Evolutionary conservation across 768 basidiomycete genomes (phyloP).

Genomic region (Cystobasidium onofrii): DNA sequence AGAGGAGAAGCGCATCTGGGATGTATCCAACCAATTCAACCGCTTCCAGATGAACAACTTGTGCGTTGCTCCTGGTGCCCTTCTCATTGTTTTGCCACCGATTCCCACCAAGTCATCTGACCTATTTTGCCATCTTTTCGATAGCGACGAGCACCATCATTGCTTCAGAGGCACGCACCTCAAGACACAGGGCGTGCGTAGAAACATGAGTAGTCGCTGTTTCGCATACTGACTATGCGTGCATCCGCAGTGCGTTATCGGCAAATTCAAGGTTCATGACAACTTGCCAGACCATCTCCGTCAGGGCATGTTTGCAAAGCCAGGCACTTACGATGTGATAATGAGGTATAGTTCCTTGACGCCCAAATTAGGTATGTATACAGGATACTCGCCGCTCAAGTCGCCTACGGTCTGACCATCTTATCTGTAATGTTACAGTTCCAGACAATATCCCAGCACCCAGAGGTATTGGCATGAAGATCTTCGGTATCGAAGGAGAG

Average conservation of each 20-base stretch:
- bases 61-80: neutral
- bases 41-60: slow-evolving; percentile 32
- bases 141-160: slow-evolving; percentile 29
- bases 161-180: slow-evolving; percentile 24
- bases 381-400: no score
- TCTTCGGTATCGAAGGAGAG: slow-evolving; percentile 22
- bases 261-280: slow-evolving; percentile 28
- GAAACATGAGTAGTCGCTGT: neutral
- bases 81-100: neutral
- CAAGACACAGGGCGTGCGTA: slow-evolving; percentile 26
- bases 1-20: slow-evolving; percentile 25
- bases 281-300: slow-evolving; percentile 31
- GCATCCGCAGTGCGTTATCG: slow-evolving; percentile 43
- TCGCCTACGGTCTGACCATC: no score
- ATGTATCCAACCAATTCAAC: slow-evolving; percentile 21
- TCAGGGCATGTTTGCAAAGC: slow-evolving; percentile 32
- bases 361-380: slow-evolving; percentile 18
- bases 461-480: slow-evolving; percentile 30
- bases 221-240: slow-evolving; percentile 48
- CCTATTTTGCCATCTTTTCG: neutral
- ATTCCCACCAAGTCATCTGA: neutral
- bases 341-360: slow-evolving; percentile 30
- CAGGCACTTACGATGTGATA: slow-evolving; percentile 28
- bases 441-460: slow-evolving; percentile 32
- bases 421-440: slow-evolving; percentile 1